These are phyloP conservation scores for Sordaria brevicollis DNA, from an alignment of 495 filamentous ascomycete species.

Conservation along the genomic window DNA sequence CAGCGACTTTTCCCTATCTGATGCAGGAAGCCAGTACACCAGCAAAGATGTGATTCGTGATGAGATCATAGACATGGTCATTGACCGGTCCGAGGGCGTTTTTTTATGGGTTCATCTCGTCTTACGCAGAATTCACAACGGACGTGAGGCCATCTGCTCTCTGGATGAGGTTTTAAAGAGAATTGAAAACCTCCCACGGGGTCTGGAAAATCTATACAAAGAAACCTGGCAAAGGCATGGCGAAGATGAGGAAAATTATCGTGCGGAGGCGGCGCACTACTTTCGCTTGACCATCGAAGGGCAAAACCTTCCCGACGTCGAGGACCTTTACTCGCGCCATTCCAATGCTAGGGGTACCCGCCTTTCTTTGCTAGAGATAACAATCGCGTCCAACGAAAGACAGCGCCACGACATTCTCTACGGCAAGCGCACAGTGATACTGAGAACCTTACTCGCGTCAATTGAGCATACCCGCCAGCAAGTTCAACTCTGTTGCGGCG, in stretches of 20 bases:
- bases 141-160: conserved; percentile 17
- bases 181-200: conserved; percentile 15
- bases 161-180: conserved; percentile 12
- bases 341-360: too few species aligned
- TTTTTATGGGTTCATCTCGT: conserved; percentile 34
- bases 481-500: too few species aligned
- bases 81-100: conserved; percentile 22
- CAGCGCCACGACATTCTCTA: too few species aligned
- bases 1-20: conserved; percentile 3
- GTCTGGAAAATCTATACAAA: conserved; percentile 16
- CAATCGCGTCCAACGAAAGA: too few species aligned
- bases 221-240: conserved; percentile 12
- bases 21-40: background rate
- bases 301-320: too few species aligned
- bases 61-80: conserved; percentile 8
- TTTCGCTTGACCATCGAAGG: conserved; percentile 1
- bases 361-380: too few species aligned
- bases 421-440: too few species aligned
- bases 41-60: background rate
- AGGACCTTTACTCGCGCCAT: too few species aligned
- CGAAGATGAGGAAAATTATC: conserved; percentile 7
- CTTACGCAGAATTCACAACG: conserved; percentile 15
- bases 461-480: too few species aligned
- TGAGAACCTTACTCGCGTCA: too few species aligned
- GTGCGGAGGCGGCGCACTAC: conserved; percentile 7